Evolutionary conservation across 2,329 filamentous ascomycete species (phyloP).

Genomic region (Diaporthe capsici): DNA sequence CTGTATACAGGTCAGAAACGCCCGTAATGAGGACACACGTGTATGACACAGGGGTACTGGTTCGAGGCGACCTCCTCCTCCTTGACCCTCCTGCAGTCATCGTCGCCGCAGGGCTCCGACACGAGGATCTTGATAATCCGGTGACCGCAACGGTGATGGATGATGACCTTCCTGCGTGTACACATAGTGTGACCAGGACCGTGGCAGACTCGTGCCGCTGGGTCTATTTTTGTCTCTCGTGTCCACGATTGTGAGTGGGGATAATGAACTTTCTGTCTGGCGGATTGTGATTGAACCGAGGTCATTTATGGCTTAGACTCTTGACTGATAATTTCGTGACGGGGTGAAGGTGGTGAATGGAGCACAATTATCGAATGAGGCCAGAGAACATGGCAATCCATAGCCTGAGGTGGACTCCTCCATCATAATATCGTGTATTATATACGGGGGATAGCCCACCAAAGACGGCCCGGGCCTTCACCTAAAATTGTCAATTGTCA

Average conservation of each 20-base stretch:
- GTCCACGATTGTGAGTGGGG: not conserved
- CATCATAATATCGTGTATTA: not conserved
- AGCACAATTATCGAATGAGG: not conserved
- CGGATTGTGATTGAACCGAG: not conserved
- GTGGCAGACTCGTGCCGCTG: not conserved
- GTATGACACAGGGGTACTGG: constrained; percentile 50
- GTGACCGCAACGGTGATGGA: constrained; percentile 52
- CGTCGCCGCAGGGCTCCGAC: constrained; percentile 47
- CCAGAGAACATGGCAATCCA: too few species aligned
- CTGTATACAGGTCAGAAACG: constrained; percentile 43
- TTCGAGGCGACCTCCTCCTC: constrained; percentile 48
- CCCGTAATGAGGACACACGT: constrained; percentile 48
- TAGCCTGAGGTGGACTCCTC: not conserved
- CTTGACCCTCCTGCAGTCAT: constrained; percentile 46
- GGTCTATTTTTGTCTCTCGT: not conserved
- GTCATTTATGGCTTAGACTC: not conserved
- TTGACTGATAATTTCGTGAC: not conserved
- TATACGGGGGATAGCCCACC: not conserved
- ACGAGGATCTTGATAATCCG: constrained; percentile 48
- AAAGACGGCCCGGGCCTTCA: constrained; percentile 34
- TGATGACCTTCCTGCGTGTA: constrained; percentile 47
- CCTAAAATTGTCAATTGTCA: not conserved
- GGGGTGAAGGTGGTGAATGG: too few species aligned
- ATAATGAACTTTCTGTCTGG: too few species aligned
- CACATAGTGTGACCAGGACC: constrained; percentile 42